A percentile compares a stretch with the other conserved stretches of the same genome.
Conservation (phyloP, 2,329 filamentous ascomycete species). For the Hypoxylon sp. region DNA sequence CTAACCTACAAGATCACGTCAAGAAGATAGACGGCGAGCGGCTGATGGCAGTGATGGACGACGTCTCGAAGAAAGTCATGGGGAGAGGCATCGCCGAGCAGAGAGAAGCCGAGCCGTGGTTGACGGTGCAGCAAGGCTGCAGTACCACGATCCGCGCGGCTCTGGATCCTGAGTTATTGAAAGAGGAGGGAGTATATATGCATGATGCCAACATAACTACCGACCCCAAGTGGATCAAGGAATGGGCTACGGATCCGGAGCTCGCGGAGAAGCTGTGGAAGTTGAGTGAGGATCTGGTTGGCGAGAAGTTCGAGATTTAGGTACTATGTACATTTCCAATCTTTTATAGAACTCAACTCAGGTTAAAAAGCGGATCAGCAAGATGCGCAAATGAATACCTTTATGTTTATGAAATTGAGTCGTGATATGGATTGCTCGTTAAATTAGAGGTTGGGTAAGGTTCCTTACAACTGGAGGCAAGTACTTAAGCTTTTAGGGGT, state of each 20-base stretch:
- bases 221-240: conserved; percentile 49
- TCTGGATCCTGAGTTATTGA: conserved; percentile 59
- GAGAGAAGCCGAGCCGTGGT: conserved; percentile 42
- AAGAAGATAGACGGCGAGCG: conserved; percentile 30
- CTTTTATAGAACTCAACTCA: neutral
- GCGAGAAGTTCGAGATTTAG: conserved; percentile 55
- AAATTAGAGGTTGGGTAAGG: no score
- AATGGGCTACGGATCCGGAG: conserved; percentile 56
- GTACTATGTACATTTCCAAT: neutral
- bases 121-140: conserved; percentile 60
- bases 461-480: no score
- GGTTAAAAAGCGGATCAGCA: neutral
- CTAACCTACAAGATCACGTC: conserved; percentile 47
- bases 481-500: neutral
- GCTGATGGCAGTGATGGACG: conserved; percentile 43
- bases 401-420: neutral
- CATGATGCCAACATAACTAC: conserved; percentile 55
- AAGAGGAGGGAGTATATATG: conserved; percentile 54
- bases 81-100: conserved; percentile 49
- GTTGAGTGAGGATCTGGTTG: conserved; percentile 58
- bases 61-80: conserved; percentile 46
- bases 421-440: no score
- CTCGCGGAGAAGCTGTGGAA: conserved; percentile 58
- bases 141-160: conserved; percentile 61
- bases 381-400: no score